These are phyloP conservation scores for Trichocomaceae sp. DNA, from an alignment of 2,329 filamentous ascomycete genomes.

Conservation along the genomic window DNA sequence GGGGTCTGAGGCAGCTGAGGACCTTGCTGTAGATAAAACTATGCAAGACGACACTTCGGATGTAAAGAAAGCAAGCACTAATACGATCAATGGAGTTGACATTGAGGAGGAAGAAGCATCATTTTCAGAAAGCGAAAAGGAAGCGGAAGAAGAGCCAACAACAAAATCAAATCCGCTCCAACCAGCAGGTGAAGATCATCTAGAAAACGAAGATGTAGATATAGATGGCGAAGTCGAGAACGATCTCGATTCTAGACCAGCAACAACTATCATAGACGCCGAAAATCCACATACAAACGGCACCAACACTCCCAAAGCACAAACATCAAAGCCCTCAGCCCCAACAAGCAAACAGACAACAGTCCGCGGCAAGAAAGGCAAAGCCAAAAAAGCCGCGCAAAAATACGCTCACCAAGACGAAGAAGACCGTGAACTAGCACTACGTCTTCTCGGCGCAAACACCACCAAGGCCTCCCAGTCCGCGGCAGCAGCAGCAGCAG, in stretches of 20 bases:
- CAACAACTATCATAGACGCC: not conserved
- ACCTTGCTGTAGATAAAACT: not conserved
- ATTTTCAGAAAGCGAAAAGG: slow-evolving; percentile 9
- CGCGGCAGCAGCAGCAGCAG: slow-evolving; percentile 49
- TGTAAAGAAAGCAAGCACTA: slow-evolving; percentile 17
- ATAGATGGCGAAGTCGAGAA: not conserved
- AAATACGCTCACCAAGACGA: slow-evolving; percentile 96
- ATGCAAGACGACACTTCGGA: slow-evolving; percentile 14
- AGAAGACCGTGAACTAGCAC: slow-evolving; percentile 77
- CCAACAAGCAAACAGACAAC: slow-evolving; percentile 12
- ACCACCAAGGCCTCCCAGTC: slow-evolving; percentile 42
- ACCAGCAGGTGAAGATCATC: slow-evolving; percentile 9
- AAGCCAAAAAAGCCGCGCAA: slow-evolving; percentile 76
- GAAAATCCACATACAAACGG: slow-evolving; percentile 12
- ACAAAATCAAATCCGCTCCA: slow-evolving; percentile 11
- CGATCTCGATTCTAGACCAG: not conserved
- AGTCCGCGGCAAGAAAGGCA: slow-evolving; percentile 66
- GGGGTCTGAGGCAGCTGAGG: slow-evolving; percentile 11
- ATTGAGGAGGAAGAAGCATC: slow-evolving; percentile 2
- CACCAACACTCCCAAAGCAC: not conserved
- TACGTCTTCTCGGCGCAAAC: slow-evolving; percentile 75
- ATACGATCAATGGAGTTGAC: not conserved
- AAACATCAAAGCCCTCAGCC: not conserved
- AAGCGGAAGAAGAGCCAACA: slow-evolving; percentile 7
- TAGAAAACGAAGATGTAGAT: slow-evolving; percentile 27